Conservation (phyloP, 179 eudicot genomes). For the Actinidia polygama region DNA sequence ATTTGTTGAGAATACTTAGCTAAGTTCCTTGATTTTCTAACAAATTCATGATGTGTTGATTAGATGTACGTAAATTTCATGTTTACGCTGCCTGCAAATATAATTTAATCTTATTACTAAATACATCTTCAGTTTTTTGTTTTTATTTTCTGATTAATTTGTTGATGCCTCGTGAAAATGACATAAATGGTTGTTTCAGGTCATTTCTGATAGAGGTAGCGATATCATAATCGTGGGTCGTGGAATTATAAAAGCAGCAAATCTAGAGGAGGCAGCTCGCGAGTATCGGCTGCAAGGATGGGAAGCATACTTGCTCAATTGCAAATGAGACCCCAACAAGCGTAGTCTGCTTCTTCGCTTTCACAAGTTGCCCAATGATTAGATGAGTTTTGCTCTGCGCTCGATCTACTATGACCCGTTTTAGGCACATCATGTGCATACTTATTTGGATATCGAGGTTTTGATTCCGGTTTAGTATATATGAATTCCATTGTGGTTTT, state of each 20-base stretch:
- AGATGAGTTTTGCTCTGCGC: background rate
- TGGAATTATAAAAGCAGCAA: constrained; percentile 75
- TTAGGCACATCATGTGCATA: background rate
- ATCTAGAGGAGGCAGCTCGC: constrained; percentile 77
- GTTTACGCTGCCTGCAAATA: too few species aligned
- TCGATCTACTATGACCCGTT: background rate
- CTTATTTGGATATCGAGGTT: background rate
- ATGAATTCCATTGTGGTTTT: background rate
- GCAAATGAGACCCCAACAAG: constrained; percentile 32
- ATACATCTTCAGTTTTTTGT: too few species aligned
- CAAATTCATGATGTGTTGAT: too few species aligned
- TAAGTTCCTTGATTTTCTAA: too few species aligned
- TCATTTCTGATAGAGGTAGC: constrained; percentile 58
- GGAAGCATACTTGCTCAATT: constrained; percentile 69
- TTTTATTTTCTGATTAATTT: too few species aligned
- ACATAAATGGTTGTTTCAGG: constrained; percentile 41
- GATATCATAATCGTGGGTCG: constrained; percentile 88
- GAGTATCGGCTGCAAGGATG: constrained; percentile 85
- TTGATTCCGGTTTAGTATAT: background rate
- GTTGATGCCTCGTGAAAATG: too few species aligned
- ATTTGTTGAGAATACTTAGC: too few species aligned
- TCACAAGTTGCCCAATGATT: background rate
- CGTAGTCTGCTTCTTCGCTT: background rate
- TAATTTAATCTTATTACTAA: too few species aligned
- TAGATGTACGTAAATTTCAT: too few species aligned